Base-by-base conservation (phyloP, 345 rosid genomes). In the Citrus cavaleriei region DNA sequence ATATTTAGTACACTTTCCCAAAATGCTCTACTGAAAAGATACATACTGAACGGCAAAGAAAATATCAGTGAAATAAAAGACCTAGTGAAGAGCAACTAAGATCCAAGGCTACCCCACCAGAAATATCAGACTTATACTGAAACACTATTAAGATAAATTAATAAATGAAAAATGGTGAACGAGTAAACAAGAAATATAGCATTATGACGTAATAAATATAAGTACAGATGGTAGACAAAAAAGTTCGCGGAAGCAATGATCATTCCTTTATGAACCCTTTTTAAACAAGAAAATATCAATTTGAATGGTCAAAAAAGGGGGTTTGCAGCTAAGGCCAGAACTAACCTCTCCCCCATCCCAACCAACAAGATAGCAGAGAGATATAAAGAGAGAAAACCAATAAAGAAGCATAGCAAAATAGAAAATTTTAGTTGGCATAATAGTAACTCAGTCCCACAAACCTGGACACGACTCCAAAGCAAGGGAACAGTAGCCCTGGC, bases 381-480 rank as follows among this genome's bases (percentile, higher is more conserved):
- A 68, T 22, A 74, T 7, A 67, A 6, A 70, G 40, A 38, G 58
- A 38, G 54, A 62, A 18, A 35, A 73, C 27, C 14, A 32, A 18
- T 10, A 42, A 4, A 57, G 51, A 61, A 32, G 35, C 7, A 38
- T n/a, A 37, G 5, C 42, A 35, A 58, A 34, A 7, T 35, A 37
- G 54, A 63, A 75, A 10, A 46, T 57, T 57, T 28, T 60, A 19
- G 60, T 34, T 46, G 8, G 54, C 5, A 70, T 30, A 68, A 73
- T 68, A 60, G 59, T 27, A 55, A 46, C 32, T 61, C 63, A 82
- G 63, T 10, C 63, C 79, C 73, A 84, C 87, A 83, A 86, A 97
- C 99, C 98, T 97, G 99, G 75, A 94, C 99, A 81, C 99, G 98
- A 77, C 99, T 97, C 99, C 99, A 97, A 76, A 94, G 90, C 91